Evolutionary conservation across 192 early-diverging fungal species (phyloP), one percentile per base, ranked within the genome.

Genomic region (Oehlia diaphana): DNA sequence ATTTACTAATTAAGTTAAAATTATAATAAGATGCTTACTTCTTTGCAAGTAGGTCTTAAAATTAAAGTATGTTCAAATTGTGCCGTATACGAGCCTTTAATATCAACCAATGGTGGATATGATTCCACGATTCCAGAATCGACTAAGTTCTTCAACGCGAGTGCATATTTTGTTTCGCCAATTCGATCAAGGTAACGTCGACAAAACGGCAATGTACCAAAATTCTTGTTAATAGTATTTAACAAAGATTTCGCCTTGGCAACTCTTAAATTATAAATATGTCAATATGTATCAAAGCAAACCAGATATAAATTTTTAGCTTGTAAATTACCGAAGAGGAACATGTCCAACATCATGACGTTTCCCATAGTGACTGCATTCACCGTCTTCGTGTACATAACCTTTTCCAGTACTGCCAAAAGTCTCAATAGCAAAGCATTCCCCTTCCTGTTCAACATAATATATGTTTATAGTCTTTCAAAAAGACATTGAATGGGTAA

Each of bases 11-110:
- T 64, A 63, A 26, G 9, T 4, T 42, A 42, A 3, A 39, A 23
- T 31, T 31, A 21, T 44, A 76, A 44, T 14, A 73, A 53, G 19
- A 72, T 62, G 35, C 79, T 61, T 73, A 97, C 92, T 82, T 97
- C 96, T 84, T 98, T 98, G 73, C 89, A 86, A 10, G 92, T 96
- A 1, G 97, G 97, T 68, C 93, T 88, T 71, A 99, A 84, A 26
- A 99, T 82, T 63, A 99, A 83, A 8, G 98, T 97, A 83, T 99
- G 98, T 82, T 99, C 98, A 81, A 90, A 97, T 87, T 99, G 98
- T 3, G 98, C 98, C 4, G 98, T 98, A 84, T 93, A 98, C 72
- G 86, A 91, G 6, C 98, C 97, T 80, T 89, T 87, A 68, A 89
- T 85, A 76, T 99, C 98, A 39, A 85, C 86, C 37, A 99, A 86